These are phyloP conservation scores for Aeschynomene evenia DNA, from an alignment of 306 rosid species.

Conservation along the genomic window DNA sequence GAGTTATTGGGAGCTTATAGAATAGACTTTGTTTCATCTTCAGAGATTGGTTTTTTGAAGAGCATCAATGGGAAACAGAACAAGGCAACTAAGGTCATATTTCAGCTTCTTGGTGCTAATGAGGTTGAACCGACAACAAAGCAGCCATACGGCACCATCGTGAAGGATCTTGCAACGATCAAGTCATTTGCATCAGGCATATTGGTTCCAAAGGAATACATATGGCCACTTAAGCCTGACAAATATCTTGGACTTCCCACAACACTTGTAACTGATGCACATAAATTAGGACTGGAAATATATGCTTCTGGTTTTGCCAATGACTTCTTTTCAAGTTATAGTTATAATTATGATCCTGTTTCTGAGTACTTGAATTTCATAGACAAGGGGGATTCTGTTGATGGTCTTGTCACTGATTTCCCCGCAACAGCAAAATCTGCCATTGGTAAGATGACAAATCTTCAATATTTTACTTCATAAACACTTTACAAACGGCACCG, in stretches of 20 bases:
- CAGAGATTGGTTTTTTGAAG: conserved; percentile 78
- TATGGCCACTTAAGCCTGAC: conserved; percentile 53
- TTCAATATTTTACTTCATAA: not conserved
- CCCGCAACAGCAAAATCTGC: conserved; percentile 70
- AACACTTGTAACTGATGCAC: conserved; percentile 71
- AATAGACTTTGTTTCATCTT: conserved; percentile 58
- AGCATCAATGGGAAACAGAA: conserved; percentile 42
- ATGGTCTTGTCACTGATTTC: conserved; percentile 83
- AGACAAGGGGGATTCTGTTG: conserved; percentile 63
- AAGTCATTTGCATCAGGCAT: conserved; percentile 79
- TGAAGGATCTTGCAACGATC: conserved; percentile 50
- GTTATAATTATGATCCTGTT: conserved; percentile 66
- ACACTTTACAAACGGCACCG: not conserved
- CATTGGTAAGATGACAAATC: conserved; percentile 55
- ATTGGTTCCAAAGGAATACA: conserved; percentile 72
- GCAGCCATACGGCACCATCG: conserved; percentile 45
- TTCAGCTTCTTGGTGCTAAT: conserved; percentile 45
- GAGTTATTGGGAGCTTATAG: conserved; percentile 6
- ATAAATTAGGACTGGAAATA: conserved; percentile 75
- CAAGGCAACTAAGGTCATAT: conserved; percentile 54
- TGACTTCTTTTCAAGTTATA: conserved; percentile 52
- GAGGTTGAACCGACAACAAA: conserved; percentile 62
- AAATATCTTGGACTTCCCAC: conserved; percentile 59
- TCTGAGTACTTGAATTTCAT: conserved; percentile 70
- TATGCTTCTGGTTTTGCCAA: conserved; percentile 86